A percentile compares a stretch with the other conserved stretches of the same genome.
phyloP scores from a whole-genome alignment of 108 stramenopile species.

The Nitzschia putrida region DNA sequence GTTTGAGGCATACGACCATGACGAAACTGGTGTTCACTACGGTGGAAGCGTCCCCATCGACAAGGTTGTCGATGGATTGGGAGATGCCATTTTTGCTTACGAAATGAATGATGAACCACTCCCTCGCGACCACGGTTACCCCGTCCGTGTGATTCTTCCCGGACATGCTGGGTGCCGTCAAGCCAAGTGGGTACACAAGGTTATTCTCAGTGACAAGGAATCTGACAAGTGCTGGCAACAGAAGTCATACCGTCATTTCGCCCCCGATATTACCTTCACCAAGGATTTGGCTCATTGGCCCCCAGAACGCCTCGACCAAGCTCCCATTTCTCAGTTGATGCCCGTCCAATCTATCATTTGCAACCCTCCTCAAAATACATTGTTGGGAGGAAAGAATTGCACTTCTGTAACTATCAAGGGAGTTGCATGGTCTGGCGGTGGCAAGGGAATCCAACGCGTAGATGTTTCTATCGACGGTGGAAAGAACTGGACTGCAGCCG shows the following conservation, averaged over 20 bases:
- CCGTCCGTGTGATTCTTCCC: constrained; percentile 69
- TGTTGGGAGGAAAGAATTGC: constrained; percentile 27
- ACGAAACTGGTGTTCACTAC: constrained; percentile 41
- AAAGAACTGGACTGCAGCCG: constrained; percentile 64
- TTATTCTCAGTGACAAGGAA: constrained; percentile 37
- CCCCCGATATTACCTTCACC: constrained; percentile 52
- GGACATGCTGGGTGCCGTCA: constrained; percentile 75
- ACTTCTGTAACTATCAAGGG: constrained; percentile 61
- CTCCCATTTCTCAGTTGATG: constrained; percentile 57
- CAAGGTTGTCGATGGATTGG: constrained; percentile 61
- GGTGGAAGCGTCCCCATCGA: constrained; percentile 40
- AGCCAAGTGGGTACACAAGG: constrained; percentile 26
- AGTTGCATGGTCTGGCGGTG: constrained; percentile 78
- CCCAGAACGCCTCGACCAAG: constrained; percentile 44
- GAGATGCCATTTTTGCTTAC: constrained; percentile 75
- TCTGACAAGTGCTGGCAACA: constrained; percentile 68
- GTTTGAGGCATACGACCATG: constrained; percentile 50
- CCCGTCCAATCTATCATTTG: constrained; percentile 66
- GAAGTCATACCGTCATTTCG: constrained; percentile 52
- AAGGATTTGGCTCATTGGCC: constrained; percentile 53
- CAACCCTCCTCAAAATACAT: constrained; percentile 43
- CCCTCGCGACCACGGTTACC: constrained; percentile 77
- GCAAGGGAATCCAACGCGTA: constrained; percentile 74
- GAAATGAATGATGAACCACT: constrained; percentile 79
- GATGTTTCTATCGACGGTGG: constrained; percentile 86